Percentiles rank a stretch among this genome's conserved stretches.
Evolutionary conservation across 352 stramenopile genomes (phyloP).

Genomic region (Saprolegnia diclina): DNA sequence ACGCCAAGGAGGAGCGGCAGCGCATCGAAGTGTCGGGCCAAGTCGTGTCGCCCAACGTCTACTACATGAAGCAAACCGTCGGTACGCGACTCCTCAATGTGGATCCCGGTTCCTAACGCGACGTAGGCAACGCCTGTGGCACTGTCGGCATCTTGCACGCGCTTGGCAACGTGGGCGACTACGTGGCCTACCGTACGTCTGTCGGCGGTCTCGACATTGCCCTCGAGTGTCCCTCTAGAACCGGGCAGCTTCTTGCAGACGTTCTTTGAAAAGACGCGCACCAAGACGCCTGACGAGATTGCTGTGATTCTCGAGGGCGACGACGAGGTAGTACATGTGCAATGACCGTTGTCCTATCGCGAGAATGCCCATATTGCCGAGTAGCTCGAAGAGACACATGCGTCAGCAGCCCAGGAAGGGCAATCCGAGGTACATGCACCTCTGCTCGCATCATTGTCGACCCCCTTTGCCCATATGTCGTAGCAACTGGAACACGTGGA

Average conservation of each 20-base stretch:
- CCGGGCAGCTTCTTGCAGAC: conserved; percentile 67
- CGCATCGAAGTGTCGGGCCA: conserved; percentile 70
- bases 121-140: conserved; percentile 90
- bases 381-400: conserved; percentile 89
- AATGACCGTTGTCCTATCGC: not conserved
- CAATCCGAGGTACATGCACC: conserved; percentile 68
- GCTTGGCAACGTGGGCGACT: conserved; percentile 85
- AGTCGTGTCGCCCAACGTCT: conserved; percentile 65
- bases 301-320: conserved; percentile 87
- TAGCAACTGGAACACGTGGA: conserved; percentile 86
- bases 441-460: not conserved
- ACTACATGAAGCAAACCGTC: conserved; percentile 95
- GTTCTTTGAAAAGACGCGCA: conserved; percentile 77
- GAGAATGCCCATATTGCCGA: not conserved
- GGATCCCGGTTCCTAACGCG: conserved; percentile 14
- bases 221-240: conserved; percentile 30
- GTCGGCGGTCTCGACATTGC: not conserved
- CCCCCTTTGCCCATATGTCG: not conserved
- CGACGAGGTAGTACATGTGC: conserved; percentile 50
- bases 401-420: conserved; percentile 80
- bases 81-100: conserved; percentile 31
- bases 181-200: conserved; percentile 53
- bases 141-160: conserved; percentile 94
- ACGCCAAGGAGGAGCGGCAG: conserved; percentile 60
- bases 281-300: conserved; percentile 74